Evolutionary conservation across 2,329 filamentous ascomycete genomes (phyloP).

Genomic region (Beauveria sp.): DNA sequence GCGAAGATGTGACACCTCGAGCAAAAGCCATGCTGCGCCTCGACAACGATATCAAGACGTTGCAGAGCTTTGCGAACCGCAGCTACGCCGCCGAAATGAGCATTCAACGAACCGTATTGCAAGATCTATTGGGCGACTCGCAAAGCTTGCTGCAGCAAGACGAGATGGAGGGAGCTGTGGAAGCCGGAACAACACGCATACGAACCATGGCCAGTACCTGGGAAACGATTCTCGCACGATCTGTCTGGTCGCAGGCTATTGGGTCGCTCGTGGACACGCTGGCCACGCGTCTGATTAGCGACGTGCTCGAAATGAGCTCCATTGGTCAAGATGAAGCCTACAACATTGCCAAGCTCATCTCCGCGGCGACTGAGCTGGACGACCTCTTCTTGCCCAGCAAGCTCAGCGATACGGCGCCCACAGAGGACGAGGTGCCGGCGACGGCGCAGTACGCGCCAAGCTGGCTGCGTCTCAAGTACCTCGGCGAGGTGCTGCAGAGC

Average conservation of each 20-base stretch:
- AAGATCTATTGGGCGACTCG: slow-evolving; percentile 52
- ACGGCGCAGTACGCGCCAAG: slow-evolving; percentile 54
- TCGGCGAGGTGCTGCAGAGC: slow-evolving; percentile 58
- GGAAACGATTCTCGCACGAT: slow-evolving; percentile 50
- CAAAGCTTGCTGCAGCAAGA: slow-evolving; percentile 54
- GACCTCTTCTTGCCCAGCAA: slow-evolving; percentile 49
- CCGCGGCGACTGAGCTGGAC: slow-evolving; percentile 49
- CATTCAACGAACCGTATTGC: slow-evolving; percentile 52
- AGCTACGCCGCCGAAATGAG: slow-evolving; percentile 55
- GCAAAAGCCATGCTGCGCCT: slow-evolving; percentile 49
- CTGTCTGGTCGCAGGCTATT: slow-evolving; percentile 55
- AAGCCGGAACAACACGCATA: slow-evolving; percentile 45
- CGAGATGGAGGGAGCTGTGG: slow-evolving; percentile 44
- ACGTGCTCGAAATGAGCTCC: slow-evolving; percentile 54
- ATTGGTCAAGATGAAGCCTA: slow-evolving; percentile 59
- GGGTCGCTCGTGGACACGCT: slow-evolving; percentile 53
- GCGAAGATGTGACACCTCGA: slow-evolving; percentile 42
- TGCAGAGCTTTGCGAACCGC: slow-evolving; percentile 53
- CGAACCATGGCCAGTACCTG: slow-evolving; percentile 47
- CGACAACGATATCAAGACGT: slow-evolving; percentile 51
- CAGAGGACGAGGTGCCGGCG: slow-evolving; percentile 37
- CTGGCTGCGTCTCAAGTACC: slow-evolving; percentile 58
- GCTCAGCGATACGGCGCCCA: slow-evolving; percentile 17
- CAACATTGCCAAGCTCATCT: slow-evolving; percentile 51
- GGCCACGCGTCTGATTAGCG: slow-evolving; percentile 50